Evolutionary conservation across 2,329 filamentous ascomycete species (phyloP).

Genomic region (Fusarium beomiforme): DNA sequence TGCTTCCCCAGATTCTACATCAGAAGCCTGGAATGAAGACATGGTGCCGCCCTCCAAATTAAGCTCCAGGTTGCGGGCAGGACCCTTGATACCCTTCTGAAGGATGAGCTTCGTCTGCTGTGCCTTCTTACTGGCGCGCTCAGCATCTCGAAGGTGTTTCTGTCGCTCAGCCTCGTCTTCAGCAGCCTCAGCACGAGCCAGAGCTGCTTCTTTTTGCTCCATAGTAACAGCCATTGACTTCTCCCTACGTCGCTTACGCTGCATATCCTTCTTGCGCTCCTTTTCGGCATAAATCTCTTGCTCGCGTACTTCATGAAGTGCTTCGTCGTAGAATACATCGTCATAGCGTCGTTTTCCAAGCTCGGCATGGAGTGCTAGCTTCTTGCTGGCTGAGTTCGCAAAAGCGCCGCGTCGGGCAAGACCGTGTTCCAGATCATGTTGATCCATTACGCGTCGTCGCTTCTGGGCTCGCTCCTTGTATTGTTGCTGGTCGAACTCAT

Average conservation of each 20-base stretch:
- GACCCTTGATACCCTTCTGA: conserved; percentile 86
- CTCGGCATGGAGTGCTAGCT: conserved; percentile 74
- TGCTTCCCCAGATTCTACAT: conserved; percentile 59
- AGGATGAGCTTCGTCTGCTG: conserved; percentile 89
- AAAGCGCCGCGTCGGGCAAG: conserved; percentile 71
- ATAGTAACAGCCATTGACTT: conserved; percentile 95
- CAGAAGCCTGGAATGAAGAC: conserved; percentile 81
- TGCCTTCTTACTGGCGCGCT: conserved; percentile 91
- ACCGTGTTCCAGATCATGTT: conserved; percentile 70
- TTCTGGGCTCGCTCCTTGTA: conserved; percentile 71
- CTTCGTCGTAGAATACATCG: conserved; percentile 79
- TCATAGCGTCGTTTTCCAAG: conserved; percentile 81
- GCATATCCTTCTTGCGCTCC: conserved; percentile 99
- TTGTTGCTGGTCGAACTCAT: conserved; percentile 55
- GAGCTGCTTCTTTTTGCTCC: conserved; percentile 86
- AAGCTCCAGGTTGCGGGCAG: conserved; percentile 74
- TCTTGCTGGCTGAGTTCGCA: conserved; percentile 65
- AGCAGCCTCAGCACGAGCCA: conserved; percentile 80
- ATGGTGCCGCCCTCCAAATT: conserved; percentile 88
- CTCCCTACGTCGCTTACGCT: conserved; percentile 92
- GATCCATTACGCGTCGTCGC: conserved; percentile 73
- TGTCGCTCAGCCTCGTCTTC: conserved; percentile 84
- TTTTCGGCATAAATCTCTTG: conserved; percentile 94
- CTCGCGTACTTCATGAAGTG: conserved; percentile 86
- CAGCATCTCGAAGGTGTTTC: conserved; percentile 84